Evolutionary conservation across 148 eudicot species (phyloP).

Genomic region (Drosera capensis): DNA sequence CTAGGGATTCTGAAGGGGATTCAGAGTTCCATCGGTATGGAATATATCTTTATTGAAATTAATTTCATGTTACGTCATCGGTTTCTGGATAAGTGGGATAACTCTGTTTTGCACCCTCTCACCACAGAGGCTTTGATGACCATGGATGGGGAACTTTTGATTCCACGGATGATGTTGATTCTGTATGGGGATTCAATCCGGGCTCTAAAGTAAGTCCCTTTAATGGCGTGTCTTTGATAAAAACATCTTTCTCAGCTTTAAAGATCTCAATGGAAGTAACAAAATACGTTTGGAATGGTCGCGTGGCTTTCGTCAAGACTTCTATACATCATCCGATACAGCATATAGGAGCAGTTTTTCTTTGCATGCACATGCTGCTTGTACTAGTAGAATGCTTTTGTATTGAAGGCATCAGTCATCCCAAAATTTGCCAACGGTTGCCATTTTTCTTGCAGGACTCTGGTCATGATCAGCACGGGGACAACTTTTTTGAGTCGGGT

Average conservation of each 20-base stretch:
- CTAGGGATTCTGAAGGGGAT: slow-evolving; percentile 66
- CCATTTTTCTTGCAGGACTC: slow-evolving; percentile 33
- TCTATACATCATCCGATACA: too few relatives aligned
- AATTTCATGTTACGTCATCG: too few relatives aligned
- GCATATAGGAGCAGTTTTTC: too few relatives aligned
- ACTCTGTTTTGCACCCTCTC: slow-evolving; percentile 4
- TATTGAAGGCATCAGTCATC: not conserved
- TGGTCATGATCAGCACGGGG: slow-evolving; percentile 39
- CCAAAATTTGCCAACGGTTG: not conserved
- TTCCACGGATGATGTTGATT: slow-evolving; percentile 78
- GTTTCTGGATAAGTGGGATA: slow-evolving; percentile 2
- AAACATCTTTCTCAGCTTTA: slow-evolving; percentile 1
- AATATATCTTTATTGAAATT: slow-evolving; percentile 3
- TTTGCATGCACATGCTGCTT: slow-evolving; percentile 1
- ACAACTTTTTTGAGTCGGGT: slow-evolving; percentile 51
- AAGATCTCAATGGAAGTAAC: too few relatives aligned
- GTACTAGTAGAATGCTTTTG: too few relatives aligned
- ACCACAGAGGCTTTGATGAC: slow-evolving; percentile 66
- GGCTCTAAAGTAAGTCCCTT: slow-evolving; percentile 35
- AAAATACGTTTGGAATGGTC: too few relatives aligned
- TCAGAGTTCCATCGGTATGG: slow-evolving; percentile 54
- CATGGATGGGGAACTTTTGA: slow-evolving; percentile 77
- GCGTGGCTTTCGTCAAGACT: too few relatives aligned
- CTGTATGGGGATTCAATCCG: slow-evolving; percentile 77
- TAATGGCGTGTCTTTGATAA: not conserved